A percentile compares a stretch with the other conserved stretches of the same genome.
Conservation (phyloP, 345 rosid genomes). For the Lumnitzera littorea region DNA sequence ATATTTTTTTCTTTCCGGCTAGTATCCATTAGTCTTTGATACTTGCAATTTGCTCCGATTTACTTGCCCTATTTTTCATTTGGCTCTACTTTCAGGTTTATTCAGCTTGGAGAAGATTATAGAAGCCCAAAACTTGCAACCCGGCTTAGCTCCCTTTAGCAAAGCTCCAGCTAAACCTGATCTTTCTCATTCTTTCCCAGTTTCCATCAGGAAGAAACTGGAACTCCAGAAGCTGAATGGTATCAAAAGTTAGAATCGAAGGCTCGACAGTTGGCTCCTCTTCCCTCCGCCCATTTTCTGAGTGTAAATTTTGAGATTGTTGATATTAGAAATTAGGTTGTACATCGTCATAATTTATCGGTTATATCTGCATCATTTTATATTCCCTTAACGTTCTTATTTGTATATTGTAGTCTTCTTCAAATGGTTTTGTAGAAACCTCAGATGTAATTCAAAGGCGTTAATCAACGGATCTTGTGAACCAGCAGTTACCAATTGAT, state of each 20-base stretch:
- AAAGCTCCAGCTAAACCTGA: conserved; percentile 50
- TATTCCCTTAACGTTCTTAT: too few relatives aligned
- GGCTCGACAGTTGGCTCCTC: too few relatives aligned
- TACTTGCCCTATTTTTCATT: background rate
- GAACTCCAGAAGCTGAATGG: background rate
- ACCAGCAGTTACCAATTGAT: too few relatives aligned
- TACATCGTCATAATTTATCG: too few relatives aligned
- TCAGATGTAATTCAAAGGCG: too few relatives aligned
- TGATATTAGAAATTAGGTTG: too few relatives aligned
- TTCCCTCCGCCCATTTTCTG: too few relatives aligned
- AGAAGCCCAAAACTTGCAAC: conserved; percentile 90
- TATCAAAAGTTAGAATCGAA: too few relatives aligned
- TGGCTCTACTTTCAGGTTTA: conserved; percentile 49
- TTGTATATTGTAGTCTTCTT: too few relatives aligned
- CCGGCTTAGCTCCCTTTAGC: conserved; percentile 72
- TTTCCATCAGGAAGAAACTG: background rate
- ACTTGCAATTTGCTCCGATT: background rate
- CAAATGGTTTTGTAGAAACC: too few relatives aligned
- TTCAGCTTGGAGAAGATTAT: conserved; percentile 92
- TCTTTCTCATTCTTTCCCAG: background rate
- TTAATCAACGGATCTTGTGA: too few relatives aligned
- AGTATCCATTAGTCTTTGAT: background rate
- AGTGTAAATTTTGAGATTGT: too few relatives aligned
- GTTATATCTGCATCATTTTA: background rate
- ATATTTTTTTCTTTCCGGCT: background rate